Evolutionary conservation across 1,284 basidiomycete genomes (phyloP), one percentile per base, ranked within the genome.

Genomic region (Golubevia pallescens): DNA sequence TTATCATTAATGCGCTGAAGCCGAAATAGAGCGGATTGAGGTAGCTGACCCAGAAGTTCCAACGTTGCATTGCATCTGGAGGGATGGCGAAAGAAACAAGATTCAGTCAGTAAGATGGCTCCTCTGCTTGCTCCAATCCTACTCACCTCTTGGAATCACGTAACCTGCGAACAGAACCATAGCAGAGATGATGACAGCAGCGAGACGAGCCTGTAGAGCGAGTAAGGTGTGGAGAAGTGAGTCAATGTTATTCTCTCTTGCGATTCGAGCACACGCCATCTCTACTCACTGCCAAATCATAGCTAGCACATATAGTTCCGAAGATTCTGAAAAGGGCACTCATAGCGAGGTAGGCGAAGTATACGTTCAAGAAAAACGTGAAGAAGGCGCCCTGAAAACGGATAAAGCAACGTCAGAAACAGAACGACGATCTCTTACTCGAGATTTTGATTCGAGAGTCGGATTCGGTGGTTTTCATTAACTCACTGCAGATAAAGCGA

Each of bases 151-250:
- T 1, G 78, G 78, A 23, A 79, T 71, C 14, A 77, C 78, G 57
- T 75, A 80, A 8, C 78, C 78, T 2, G 76, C 74, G 66, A 68
- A 78, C 10, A 78, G 66, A 2, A 77, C 74, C n/a, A 78, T 61
- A 23, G 61, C 55, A 20, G 73, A 61, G 61, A 80, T 77, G 70
- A 76, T 66, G n/a, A 75, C 65, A 20, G 77, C 76, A 14, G 75
- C 74, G n/a, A 78, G 57, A 48, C 77, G 64, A 3, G 76, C 74
- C 0, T 76, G 78, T 77, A 21, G 76, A 76, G 2, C 74, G 58
- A 73, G 75, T 21, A 65, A 66, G 58, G 71, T 58, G 58, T 78
- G 78, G 23, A 71, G 63, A 32, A 69, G 68, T 20, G 3, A 38
- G 34, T 4, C 3, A 38, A 38, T 10, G 34, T 38, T 38, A 5